Evolutionary conservation across 1,139 yeast species (phyloP), one percentile per base, ranked within the genome.

Genomic region (Hansenula lynferdii): DNA sequence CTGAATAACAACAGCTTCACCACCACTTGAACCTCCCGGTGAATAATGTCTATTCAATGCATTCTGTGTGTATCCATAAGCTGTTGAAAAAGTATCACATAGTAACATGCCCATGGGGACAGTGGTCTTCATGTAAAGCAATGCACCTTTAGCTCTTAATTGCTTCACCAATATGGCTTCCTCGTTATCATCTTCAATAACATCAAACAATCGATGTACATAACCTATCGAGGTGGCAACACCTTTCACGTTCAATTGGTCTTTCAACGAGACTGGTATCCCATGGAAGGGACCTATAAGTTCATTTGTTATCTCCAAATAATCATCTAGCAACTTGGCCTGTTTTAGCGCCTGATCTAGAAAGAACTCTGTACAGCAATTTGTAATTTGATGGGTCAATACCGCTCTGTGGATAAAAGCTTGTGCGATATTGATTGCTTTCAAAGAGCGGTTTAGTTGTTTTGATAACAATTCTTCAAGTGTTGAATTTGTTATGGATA

Each of bases 281-380:
- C 90, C 90, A 38, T 83, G 86, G 24, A 82, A 61, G 6, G 83
- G 80, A 10, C 85, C 84, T 20, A 65, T 47, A 1, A 64, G 42
- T 38, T 64, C 51, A 1, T 72, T 74, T 28, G 58, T 57, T 28
- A 48, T 43, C 8, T 48, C 46, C 35, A 58, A 64, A 48, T 65
- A 61, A 12, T 58, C 61, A 47, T 77, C 84, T 43, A 75, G 61
- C 12, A 5, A 9, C 44, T 65, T 57, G 2, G 83, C 82, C 38
- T 69, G 58, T 27, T 47, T 50, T 10, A 70, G 48, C 6, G 70
- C 73, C 17, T 50, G 50, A 5, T 67, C 67, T 37, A 63, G 65
- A 48, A 69, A 62, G 12, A 69, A 56, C 42, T 69, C 74, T 18
- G 63, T 47, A 10, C 62, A 50, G 54, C 79, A 72, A 43, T 71